These are phyloP conservation scores for Daldinia childiae DNA, from an alignment of 495 filamentous ascomycete genomes.

Conservation along the genomic window DNA sequence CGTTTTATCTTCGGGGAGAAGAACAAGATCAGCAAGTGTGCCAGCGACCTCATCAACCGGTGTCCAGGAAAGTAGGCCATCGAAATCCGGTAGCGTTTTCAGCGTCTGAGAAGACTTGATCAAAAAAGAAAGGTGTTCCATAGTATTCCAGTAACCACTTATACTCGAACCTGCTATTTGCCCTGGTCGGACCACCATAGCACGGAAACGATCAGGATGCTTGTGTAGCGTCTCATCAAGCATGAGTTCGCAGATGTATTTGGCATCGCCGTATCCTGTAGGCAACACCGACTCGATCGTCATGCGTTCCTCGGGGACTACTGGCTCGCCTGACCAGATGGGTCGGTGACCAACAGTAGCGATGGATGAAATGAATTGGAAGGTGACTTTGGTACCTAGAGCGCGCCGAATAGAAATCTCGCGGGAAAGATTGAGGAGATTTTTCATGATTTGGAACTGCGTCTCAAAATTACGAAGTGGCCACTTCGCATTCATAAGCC, in stretches of 20 bases:
- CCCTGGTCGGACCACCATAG: constrained; percentile 59
- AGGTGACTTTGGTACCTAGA: constrained; percentile 47
- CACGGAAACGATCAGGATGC: constrained; percentile 54
- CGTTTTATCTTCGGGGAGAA: constrained; percentile 21
- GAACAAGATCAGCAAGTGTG: constrained; percentile 25
- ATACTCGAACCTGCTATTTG: constrained; percentile 61
- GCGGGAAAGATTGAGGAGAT: constrained; percentile 55
- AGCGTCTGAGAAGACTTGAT: constrained; percentile 64
- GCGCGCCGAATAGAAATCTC: constrained; percentile 42
- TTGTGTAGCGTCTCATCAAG: constrained; percentile 59
- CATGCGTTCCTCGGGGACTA: constrained; percentile 53
- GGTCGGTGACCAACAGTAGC: constrained; percentile 53
- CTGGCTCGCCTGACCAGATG: constrained; percentile 56
- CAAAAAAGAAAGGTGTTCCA: constrained; percentile 61
- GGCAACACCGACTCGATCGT: constrained; percentile 53
- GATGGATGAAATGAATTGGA: constrained; percentile 66
- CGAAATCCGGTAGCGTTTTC: constrained; percentile 55
- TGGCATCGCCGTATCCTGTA: constrained; percentile 63
- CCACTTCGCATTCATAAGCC: constrained; percentile 62
- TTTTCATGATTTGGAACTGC: constrained; percentile 60
- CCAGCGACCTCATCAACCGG: constrained; percentile 55
- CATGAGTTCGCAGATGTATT: constrained; percentile 61
- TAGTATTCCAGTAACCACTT: constrained; percentile 64
- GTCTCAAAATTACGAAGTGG: constrained; percentile 55
- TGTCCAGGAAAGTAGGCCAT: constrained; percentile 59